A percentile compares a stretch with the other conserved stretches of the same genome.
These are phyloP conservation scores for Nitzschia sp. DNA, from an alignment of 108 stramenopile species.

Conservation along the genomic window DNA sequence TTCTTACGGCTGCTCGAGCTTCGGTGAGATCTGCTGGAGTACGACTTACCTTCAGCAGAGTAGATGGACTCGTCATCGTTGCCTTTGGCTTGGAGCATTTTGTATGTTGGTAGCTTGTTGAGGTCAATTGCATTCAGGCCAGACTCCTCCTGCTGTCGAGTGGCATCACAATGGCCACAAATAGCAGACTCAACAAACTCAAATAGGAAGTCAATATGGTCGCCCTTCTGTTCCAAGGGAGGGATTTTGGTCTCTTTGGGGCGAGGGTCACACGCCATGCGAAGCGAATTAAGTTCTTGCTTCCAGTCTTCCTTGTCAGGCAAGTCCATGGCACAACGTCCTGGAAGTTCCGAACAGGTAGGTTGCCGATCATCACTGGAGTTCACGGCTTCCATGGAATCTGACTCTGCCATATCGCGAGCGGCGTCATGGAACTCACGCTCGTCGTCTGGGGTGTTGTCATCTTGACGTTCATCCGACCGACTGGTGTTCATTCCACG, in stretches of 20 bases:
- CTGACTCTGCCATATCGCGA: not conserved
- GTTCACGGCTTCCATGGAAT: not conserved
- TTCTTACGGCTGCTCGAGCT: not conserved
- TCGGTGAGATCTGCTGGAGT: not conserved
- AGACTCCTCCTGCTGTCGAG: not conserved
- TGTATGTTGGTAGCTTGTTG: constrained; percentile 2
- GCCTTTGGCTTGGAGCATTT: not conserved
- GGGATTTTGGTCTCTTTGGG: not conserved
- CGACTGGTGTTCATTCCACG: not conserved
- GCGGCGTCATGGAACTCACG: not conserved
- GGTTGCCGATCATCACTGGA: not conserved
- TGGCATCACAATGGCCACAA: constrained; percentile 11
- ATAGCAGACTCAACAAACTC: constrained; percentile 32
- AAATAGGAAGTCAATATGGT: constrained; percentile 32
- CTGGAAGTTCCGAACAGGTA: not conserved
- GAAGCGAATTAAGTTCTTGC: not conserved
- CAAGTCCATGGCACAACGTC: constrained; percentile 6
- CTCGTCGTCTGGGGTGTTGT: not conserved
- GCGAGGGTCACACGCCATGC: not conserved
- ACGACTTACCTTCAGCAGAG: not conserved
- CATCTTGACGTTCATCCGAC: not conserved
- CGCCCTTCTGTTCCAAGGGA: constrained; percentile 9
- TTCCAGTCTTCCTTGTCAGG: constrained; percentile 3
- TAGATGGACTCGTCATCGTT: constrained; percentile 8
- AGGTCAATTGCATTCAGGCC: not conserved